Percentiles rank a stretch among this genome's conserved stretches.
These are phyloP conservation scores for Phylloporus gajari DNA, from an alignment of 1,284 basidiomycete species.

Conservation along the genomic window DNA sequence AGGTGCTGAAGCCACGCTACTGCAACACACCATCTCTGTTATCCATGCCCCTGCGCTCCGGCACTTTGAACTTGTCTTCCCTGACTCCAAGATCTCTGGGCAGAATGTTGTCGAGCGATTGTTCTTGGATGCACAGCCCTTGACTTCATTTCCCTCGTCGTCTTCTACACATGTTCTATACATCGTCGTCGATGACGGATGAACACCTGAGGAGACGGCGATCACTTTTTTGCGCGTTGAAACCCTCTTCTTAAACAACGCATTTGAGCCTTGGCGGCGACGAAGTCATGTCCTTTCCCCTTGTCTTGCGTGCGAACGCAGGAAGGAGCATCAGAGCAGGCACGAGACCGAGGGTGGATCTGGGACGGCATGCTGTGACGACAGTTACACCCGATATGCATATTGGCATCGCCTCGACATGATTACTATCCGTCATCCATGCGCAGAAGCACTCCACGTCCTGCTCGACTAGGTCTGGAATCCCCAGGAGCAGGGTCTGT, in stretches of 20 bases:
- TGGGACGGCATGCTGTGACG: not conserved
- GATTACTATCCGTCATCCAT: conserved; percentile 36
- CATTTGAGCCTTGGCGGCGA: too few relatives aligned
- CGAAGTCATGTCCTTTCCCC: conserved; percentile 38
- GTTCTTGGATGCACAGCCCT: conserved; percentile 25
- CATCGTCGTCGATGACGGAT: not conserved
- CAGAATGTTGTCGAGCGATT: conserved; percentile 36
- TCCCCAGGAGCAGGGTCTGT: conserved; percentile 16
- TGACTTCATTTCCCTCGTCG: not conserved
- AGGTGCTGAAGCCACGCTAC: conserved; percentile 45
- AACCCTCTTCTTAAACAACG: conserved; percentile 40
- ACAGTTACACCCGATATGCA: not conserved
- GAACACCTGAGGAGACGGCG: conserved; percentile 19
- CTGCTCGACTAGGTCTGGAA: too few relatives aligned
- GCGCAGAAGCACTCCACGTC: too few relatives aligned
- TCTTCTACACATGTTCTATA: conserved; percentile 17
- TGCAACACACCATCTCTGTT: conserved; percentile 44
- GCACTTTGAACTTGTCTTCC: conserved; percentile 47
- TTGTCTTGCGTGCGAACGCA: conserved; percentile 21
- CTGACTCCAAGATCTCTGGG: conserved; percentile 42
- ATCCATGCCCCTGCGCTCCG: conserved; percentile 42
- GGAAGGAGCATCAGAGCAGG: not conserved
- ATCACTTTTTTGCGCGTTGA: conserved; percentile 40
- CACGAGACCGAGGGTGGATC: conserved; percentile 6
- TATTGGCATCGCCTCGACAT: conserved; percentile 31